phyloP scores from a whole-genome alignment of 208 protist species.

The Naegleria fowleri region DNA sequence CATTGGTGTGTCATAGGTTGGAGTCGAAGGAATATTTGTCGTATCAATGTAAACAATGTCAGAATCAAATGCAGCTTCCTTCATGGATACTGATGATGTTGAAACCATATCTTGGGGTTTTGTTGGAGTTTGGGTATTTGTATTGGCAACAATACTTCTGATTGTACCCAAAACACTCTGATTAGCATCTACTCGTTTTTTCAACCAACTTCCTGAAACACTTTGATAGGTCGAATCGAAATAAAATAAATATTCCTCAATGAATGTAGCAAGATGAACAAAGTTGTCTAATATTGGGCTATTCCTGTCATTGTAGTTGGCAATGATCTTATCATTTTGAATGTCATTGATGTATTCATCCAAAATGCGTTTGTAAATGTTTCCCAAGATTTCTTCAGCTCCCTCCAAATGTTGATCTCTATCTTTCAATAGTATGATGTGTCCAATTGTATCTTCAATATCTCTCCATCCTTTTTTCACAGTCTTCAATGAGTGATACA shows the following conservation, averaged over 20 bases:
- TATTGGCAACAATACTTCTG: not conserved
- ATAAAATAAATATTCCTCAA: conserved; percentile 24
- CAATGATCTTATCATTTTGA: not conserved
- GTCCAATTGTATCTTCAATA: conserved; percentile 9
- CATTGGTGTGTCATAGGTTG: not conserved
- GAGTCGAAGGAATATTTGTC: not conserved
- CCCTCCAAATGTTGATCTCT: not conserved
- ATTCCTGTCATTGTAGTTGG: conserved; percentile 3
- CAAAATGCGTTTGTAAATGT: not conserved
- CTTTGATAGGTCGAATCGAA: not conserved
- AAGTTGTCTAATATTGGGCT: conserved; percentile 1
- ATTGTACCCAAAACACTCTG: not conserved
- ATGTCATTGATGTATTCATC: not conserved
- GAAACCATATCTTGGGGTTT: not conserved
- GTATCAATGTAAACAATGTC: not conserved
- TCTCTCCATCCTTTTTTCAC: conserved; percentile 17
- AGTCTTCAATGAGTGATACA: not conserved
- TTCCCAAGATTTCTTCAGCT: not conserved
- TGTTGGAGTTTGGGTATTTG: not conserved
- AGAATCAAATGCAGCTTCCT: not conserved
- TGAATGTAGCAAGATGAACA: not conserved
- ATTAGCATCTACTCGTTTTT: not conserved
- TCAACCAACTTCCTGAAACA: not conserved
- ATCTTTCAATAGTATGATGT: not conserved
- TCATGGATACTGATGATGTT: not conserved